Conservation (phyloP, 306 rosid genomes). For the Rosa multiflora region DNA sequence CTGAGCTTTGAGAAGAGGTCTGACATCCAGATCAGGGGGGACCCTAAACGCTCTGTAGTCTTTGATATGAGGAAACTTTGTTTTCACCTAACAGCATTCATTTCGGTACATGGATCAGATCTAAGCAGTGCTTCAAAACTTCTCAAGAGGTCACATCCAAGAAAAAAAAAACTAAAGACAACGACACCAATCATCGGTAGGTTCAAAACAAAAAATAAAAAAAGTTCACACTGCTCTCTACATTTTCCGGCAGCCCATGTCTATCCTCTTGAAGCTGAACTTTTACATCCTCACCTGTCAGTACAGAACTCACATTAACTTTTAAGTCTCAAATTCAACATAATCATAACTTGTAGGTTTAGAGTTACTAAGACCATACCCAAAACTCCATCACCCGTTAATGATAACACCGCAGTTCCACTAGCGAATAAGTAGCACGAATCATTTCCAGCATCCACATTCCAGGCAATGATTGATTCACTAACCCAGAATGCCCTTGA, state of each 20-base stretch:
- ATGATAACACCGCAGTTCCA: constrained; percentile 50
- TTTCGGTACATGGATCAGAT: not conserved
- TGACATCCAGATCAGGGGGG: constrained; percentile 54
- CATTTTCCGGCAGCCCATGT: constrained; percentile 62
- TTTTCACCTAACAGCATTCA: constrained; percentile 56
- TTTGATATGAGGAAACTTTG: constrained; percentile 78
- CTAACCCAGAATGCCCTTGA: constrained; percentile 84
- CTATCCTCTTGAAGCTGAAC: constrained; percentile 68
- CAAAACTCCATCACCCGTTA: constrained; percentile 45
- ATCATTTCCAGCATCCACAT: constrained; percentile 52
- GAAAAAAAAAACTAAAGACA: not conserved
- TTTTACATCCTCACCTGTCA: constrained; percentile 73
- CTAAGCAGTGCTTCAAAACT: constrained; percentile 17
- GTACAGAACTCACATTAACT: constrained; percentile 19
- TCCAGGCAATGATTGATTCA: constrained; percentile 77
- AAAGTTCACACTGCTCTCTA: constrained; percentile 19
- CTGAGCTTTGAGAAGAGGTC: constrained; percentile 71
- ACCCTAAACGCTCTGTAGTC: constrained; percentile 61
- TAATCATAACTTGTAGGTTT: not conserved
- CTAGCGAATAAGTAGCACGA: constrained; percentile 62
- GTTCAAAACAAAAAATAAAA: not conserved
- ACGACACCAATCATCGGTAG: not conserved
- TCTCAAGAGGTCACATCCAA: not conserved
- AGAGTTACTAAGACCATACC: constrained; percentile 41
- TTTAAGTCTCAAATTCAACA: not conserved